Evolutionary conservation across 2,329 filamentous ascomycete genomes (phyloP), one percentile per base, ranked within the genome.

Genomic region (Nemania sp.): DNA sequence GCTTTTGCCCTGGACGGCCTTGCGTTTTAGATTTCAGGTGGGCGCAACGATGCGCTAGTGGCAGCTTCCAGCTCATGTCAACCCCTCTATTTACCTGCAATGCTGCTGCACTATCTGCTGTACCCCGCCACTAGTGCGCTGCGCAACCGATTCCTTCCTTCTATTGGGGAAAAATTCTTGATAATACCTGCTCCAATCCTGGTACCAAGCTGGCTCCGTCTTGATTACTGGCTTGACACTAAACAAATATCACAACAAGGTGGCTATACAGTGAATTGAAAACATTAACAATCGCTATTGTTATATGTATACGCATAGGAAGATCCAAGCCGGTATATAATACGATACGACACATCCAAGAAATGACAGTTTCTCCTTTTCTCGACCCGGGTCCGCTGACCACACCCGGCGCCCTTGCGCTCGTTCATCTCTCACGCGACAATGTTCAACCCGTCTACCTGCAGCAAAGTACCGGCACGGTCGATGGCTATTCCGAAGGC

Each of bases 381-480:
- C 80, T 97, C 33, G 82, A 88, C 48, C 86, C 89, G 0, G 84
- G 86, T 14, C 67, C 77, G 3, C 73, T 75, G 17, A 86, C 92
- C 3, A 75, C 79, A 9, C 75, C 83, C 19, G 80, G 88, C 63
- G 80, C 80, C 3, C 82, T 97, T 39, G 89, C 91, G 22, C 88
- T 97, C 57, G 80, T 97, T 53, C 90, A 96, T 69, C 82, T 99
- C 47, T 93, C 90, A 57, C 88, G 92, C 73, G 92, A 97, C 72
- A 87, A 88, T 57, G 84, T 92, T 59, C 80, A 91, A 33, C 91
- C 93, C 6, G 78, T 91, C 22, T 85, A 89, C 57, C 81, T 92
- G 23, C 78, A 81, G 59, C 75, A 82, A 24, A 79, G 80, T 19
- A 79, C 82, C 31, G 84, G 83, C 47, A 80, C 82, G 36, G 79